Conservation (phyloP, 2,329 filamentous ascomycete genomes). For the Aureobasidium lini region DNA sequence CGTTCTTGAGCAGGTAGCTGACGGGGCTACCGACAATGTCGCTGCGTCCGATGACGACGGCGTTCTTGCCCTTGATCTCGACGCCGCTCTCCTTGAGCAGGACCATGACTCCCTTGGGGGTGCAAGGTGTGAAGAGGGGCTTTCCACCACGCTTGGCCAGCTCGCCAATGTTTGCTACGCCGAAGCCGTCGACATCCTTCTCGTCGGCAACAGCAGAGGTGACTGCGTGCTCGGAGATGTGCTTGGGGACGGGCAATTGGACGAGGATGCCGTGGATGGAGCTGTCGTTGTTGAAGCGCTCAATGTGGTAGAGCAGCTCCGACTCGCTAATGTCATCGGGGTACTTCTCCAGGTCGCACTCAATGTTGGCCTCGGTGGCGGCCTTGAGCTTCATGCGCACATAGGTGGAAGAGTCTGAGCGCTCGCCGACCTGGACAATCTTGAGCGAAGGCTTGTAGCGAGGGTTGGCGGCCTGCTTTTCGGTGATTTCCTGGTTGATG, state of each 20-base stretch:
- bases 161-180: slow-evolving; percentile 89
- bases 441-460: slow-evolving; percentile 83
- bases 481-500: slow-evolving; percentile 70
- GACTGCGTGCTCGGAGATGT: slow-evolving; percentile 82
- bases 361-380: slow-evolving; percentile 87
- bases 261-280: slow-evolving; percentile 86
- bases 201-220: slow-evolving; percentile 86
- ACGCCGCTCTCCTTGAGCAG: slow-evolving; percentile 78
- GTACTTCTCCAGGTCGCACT: slow-evolving; percentile 78
- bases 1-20: slow-evolving; percentile 90
- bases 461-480: slow-evolving; percentile 74
- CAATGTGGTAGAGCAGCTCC: slow-evolving; percentile 78
- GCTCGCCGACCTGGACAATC: slow-evolving; percentile 94
- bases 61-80: slow-evolving; percentile 79
- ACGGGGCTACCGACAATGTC: slow-evolving; percentile 97
- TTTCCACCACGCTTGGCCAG: slow-evolving; percentile 88
- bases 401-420: slow-evolving; percentile 94
- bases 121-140: slow-evolving; percentile 89
- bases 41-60: slow-evolving; percentile 87
- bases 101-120: slow-evolving; percentile 94
- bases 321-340: slow-evolving; percentile 73
- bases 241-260: slow-evolving; percentile 80
- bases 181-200: slow-evolving; percentile 98
- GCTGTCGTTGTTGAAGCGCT: slow-evolving; percentile 76
- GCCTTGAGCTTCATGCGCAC: slow-evolving; percentile 99